These are phyloP conservation scores for Ceratobasidium sp. DNA, from an alignment of 1,284 basidiomycete species.

Conservation along the genomic window DNA sequence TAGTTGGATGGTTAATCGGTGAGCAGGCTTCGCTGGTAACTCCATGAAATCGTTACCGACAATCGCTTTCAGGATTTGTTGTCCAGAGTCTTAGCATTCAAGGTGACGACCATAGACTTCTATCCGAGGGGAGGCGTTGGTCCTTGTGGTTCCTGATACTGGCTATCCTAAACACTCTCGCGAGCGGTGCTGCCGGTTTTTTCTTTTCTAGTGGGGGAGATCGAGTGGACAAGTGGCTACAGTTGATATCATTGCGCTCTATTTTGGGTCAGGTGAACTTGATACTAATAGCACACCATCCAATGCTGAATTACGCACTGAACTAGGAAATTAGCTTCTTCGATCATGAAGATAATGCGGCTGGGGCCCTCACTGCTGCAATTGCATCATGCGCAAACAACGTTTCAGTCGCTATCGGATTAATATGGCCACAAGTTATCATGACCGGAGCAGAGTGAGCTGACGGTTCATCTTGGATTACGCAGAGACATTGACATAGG, in stretches of 20 bases:
- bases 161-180: conserved; percentile 49
- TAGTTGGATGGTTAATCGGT: conserved; percentile 55
- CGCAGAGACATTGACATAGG: not conserved
- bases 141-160: conserved; percentile 54
- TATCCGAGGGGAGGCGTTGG: conserved; percentile 50
- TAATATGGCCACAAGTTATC: conserved; percentile 56
- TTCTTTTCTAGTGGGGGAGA: conserved; percentile 52
- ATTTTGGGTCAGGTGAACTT: conserved; percentile 19
- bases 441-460: conserved; percentile 51
- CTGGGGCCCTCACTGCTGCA: conserved; percentile 56
- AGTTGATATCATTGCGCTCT: conserved; percentile 10
- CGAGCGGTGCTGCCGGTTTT: conserved; percentile 50
- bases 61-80: conserved; percentile 40
- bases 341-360: conserved; percentile 53
- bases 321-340: conserved; percentile 54
- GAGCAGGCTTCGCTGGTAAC: not conserved
- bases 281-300: not conserved
- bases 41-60: not conserved
- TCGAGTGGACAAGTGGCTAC: conserved; percentile 49
- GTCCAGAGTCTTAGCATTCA: conserved; percentile 50
- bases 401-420: conserved; percentile 55
- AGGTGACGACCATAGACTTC: conserved; percentile 48
- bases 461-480: not conserved
- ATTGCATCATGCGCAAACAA: conserved; percentile 55
- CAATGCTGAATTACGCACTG: conserved; percentile 4